These are phyloP conservation scores for Silene uniflora DNA, from an alignment of 148 eudicot genomes.

Conservation along the genomic window DNA sequence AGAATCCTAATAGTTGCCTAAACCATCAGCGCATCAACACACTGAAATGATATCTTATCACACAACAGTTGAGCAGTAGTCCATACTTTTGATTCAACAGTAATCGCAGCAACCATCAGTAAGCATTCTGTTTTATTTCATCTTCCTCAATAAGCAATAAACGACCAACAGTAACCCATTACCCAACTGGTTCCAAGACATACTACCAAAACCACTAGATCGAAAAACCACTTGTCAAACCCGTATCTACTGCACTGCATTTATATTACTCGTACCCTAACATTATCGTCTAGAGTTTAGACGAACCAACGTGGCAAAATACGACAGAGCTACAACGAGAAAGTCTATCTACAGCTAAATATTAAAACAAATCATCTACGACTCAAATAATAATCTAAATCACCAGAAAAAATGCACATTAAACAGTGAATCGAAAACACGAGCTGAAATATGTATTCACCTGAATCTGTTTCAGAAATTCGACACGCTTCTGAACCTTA, in stretches of 20 bases:
- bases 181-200: too few species aligned
- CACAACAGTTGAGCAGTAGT: neutral
- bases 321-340: neutral
- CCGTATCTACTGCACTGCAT: neutral
- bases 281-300: neutral
- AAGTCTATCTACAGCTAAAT: neutral
- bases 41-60: neutral
- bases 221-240: neutral
- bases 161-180: too few species aligned
- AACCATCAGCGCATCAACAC: neutral
- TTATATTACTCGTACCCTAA: neutral
- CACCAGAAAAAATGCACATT: neutral
- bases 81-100: neutral
- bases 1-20: neutral
- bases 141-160: too few species aligned
- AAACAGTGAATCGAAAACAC: too few species aligned
- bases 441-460: neutral
- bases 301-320: neutral
- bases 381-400: neutral
- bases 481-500: slow-evolving; percentile 33
- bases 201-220: neutral
- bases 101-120: neutral
- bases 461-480: slow-evolving; percentile 29
- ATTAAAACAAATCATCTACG: neutral
- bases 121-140: neutral